Percentiles rank a stretch among this genome's conserved stretches.
Conservation (phyloP, 2,329 filamentous ascomycete genomes). For the Apiospora sp. region DNA sequence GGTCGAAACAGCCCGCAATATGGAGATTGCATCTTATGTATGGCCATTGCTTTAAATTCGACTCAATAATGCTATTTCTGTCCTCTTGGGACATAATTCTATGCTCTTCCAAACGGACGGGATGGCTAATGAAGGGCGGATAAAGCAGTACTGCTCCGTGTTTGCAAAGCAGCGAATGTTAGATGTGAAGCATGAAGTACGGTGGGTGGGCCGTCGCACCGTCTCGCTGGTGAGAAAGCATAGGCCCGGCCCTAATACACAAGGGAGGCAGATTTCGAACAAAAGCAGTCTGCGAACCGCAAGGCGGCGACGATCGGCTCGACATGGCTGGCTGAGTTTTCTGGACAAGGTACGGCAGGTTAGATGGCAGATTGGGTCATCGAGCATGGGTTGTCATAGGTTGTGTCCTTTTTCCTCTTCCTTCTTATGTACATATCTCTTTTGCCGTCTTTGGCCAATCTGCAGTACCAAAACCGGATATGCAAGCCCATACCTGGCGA, state of each 20-base stretch:
- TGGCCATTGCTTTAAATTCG: neutral
- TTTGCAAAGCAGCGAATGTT: neutral
- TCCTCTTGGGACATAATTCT: neutral
- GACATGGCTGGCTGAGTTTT: neutral
- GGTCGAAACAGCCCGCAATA: neutral
- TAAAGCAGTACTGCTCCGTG: neutral
- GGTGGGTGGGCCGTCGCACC: constrained; percentile 10
- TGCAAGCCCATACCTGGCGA: neutral
- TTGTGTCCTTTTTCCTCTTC: neutral
- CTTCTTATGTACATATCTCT: no score
- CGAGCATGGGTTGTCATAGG: neutral
- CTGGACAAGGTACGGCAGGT: neutral
- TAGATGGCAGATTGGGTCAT: neutral
- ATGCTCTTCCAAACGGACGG: no score
- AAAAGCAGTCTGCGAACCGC: neutral
- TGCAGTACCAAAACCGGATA: neutral
- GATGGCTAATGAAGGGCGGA: neutral
- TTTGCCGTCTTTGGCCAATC: neutral
- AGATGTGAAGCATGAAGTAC: neutral
- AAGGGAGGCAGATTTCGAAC: neutral
- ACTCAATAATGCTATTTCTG: neutral
- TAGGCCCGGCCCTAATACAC: constrained; percentile 8
- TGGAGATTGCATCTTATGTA: neutral
- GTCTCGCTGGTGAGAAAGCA: neutral
- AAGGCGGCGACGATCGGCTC: neutral